These are phyloP conservation scores for Tetracladium maxilliforme DNA, from an alignment of 2,329 filamentous ascomycete species.

Conservation along the genomic window DNA sequence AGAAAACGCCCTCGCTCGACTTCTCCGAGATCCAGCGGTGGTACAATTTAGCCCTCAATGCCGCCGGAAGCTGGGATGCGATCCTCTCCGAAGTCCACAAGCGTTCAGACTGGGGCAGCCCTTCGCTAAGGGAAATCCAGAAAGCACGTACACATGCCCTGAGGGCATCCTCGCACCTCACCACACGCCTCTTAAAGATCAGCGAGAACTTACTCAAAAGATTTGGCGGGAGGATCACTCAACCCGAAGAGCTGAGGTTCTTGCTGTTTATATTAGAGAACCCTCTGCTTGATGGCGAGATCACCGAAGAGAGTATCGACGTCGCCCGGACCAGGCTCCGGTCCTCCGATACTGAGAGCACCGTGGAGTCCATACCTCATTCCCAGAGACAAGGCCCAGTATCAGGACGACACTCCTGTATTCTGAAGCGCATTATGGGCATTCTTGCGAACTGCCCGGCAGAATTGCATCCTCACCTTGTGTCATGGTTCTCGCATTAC, in stretches of 20 bases:
- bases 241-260: conserved; percentile 60
- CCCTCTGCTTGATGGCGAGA: conserved; percentile 49
- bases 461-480: conserved; percentile 62
- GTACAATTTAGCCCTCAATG: conserved; percentile 56
- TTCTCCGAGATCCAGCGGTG: conserved; percentile 60
- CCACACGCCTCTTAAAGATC: conserved; percentile 59
- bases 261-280: conserved; percentile 67
- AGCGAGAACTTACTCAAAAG: conserved; percentile 69
- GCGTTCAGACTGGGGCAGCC: conserved; percentile 6
- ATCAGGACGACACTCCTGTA: conserved; percentile 60
- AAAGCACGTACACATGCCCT: conserved; percentile 34
- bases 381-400: conserved; percentile 10
- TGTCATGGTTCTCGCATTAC: conserved; percentile 65
- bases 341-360: conserved; percentile 6
- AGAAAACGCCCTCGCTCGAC: conserved; percentile 32
- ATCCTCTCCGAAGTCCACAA: conserved; percentile 7
- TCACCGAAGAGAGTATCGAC: conserved; percentile 4
- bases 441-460: conserved; percentile 62
- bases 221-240: conserved; percentile 53
- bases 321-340: conserved; percentile 7
- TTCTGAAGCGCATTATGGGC: conserved; percentile 74
- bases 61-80: conserved; percentile 47
- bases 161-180: conserved; percentile 54
- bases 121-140: conserved; percentile 12
- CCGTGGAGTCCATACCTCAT: conserved; percentile 2